A percentile compares a stretch with the other conserved stretches of the same genome.
Conservation (phyloP, 768 basidiomycete species). For the Mycena galopus region DNA sequence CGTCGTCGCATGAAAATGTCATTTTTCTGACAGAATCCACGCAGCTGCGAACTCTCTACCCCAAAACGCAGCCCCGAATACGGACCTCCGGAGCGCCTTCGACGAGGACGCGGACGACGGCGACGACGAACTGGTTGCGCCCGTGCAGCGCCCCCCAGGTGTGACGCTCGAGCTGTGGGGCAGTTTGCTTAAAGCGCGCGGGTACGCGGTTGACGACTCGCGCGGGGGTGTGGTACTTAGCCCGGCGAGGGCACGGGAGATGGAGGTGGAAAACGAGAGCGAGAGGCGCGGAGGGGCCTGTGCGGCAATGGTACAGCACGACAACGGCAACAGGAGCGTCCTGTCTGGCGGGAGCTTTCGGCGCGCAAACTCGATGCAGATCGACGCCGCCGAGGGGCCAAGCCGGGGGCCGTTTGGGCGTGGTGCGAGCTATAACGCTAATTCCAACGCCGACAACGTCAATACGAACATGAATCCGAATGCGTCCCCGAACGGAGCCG, state of each 20-base stretch:
- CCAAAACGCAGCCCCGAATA: background rate
- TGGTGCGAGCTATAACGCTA: background rate
- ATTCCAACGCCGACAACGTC: background rate
- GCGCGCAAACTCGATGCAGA: constrained; percentile 69
- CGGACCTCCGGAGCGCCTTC: constrained; percentile 21
- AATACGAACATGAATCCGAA: no score
- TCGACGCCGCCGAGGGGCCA: constrained; percentile 43
- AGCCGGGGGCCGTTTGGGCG: constrained; percentile 30
- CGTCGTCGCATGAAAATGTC: background rate
- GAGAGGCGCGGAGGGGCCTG: constrained; percentile 29
- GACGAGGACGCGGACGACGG: constrained; percentile 49
- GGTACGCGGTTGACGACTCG: constrained; percentile 65
- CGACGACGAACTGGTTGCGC: constrained; percentile 57
- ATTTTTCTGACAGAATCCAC: constrained; percentile 36
- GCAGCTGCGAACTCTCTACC: constrained; percentile 29
- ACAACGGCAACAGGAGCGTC: constrained; percentile 48
- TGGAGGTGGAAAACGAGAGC: constrained; percentile 34
- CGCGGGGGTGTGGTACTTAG: constrained; percentile 72
- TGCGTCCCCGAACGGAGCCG: no score
- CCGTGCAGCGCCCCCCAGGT: constrained; percentile 69
- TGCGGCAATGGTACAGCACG: background rate
- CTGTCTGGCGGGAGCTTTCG: constrained; percentile 65
- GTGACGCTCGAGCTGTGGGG: constrained; percentile 80
- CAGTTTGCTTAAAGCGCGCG: constrained; percentile 74
- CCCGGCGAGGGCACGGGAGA: constrained; percentile 60